Evolutionary conservation across 2,329 filamentous ascomycete species (phyloP).

Genomic region (Exserohilum rostratum): DNA sequence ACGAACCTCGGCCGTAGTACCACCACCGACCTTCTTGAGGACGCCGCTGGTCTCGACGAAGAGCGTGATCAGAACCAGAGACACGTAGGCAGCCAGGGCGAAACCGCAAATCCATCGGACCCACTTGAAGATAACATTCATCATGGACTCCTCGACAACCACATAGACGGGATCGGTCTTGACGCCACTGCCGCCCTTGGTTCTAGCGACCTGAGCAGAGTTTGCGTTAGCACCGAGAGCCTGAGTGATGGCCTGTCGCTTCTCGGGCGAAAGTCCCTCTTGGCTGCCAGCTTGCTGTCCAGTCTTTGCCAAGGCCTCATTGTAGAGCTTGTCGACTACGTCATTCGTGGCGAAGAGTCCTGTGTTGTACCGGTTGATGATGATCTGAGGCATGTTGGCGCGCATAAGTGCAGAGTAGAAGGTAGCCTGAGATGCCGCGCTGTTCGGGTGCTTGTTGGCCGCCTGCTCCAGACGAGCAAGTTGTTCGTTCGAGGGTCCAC

Average conservation of each 20-base stretch:
- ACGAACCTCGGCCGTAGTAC: conserved; percentile 81
- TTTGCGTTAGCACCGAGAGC: conserved; percentile 75
- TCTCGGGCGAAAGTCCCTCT: conserved; percentile 59
- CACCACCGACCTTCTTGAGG: conserved; percentile 76
- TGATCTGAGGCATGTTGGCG: conserved; percentile 90
- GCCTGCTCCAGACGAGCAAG: conserved; percentile 87
- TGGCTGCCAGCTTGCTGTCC: conserved; percentile 53
- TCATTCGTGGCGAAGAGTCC: conserved; percentile 82
- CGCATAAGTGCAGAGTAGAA: conserved; percentile 92
- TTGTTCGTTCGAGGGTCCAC: conserved; percentile 60
- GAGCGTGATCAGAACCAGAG: conserved; percentile 78
- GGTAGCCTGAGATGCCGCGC: conserved; percentile 85
- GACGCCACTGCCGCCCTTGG: conserved; percentile 66
- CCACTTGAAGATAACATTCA: conserved; percentile 85
- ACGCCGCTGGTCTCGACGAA: conserved; percentile 80
- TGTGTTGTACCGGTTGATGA: conserved; percentile 87
- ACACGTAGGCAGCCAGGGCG: conserved; percentile 77
- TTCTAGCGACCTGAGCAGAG: conserved; percentile 68
- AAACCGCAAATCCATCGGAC: conserved; percentile 85
- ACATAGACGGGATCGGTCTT: conserved; percentile 92
- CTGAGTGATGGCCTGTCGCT: conserved; percentile 80
- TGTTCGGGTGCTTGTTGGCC: conserved; percentile 89
- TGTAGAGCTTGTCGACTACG: conserved; percentile 78
- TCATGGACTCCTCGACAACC: conserved; percentile 87
- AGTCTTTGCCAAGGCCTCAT: conserved; percentile 72